Base-by-base conservation (phyloP, 2,329 filamentous ascomycete species). In the Sporothrix brunneoviolacea region DNA sequence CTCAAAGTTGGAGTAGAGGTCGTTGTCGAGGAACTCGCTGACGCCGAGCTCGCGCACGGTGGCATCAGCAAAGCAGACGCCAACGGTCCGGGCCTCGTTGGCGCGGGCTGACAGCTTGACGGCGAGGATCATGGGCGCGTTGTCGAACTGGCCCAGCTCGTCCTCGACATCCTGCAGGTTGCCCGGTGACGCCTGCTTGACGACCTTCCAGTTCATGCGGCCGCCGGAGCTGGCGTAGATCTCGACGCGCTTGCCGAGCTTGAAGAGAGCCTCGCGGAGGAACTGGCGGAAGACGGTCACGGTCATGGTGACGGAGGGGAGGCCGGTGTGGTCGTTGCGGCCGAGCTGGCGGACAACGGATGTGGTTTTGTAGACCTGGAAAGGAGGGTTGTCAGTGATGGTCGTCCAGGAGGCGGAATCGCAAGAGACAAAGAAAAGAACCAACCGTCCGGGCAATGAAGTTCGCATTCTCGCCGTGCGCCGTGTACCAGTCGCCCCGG, bases 1-100 rank as follows among this genome's bases (percentile, higher is more conserved):
- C 70, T 98, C 93, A 58, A 98, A 94, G 66, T 98, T 98, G 47
- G 91, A 97, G 71, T 94, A 98, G 9, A 96, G 76, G 64, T 98
- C 93, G 63, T 97, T 98, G 74, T 98, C 93, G n/a, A 95, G 79
- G 58, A 98, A 98, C 64, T 98, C 94, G 73, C 88, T 95, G 48
- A 98, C 90, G 8, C 93, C 93, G 3, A 98, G 77, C 71, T 98
- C 93, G 46, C 93, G 80, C 22, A 97, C 91, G 58, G 89, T 96
- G 1, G 94, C 93, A 72, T 98, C 93, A 8, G 93, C 94, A 64
- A 98, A 98, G 69, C 93, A 97, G 5, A 98, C 91, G 8, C 93
- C 93, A 0, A 98, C 86, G 57, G 80, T 88, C 40, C 93, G 79
- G 6, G 86, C 88, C 65, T 97, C 91, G 0, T 79, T 80, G 1